Percentiles rank a stretch among this genome's conserved stretches.
Conservation (phyloP, 768 basidiomycete genomes). For the Strobilomyces echinocephalus region DNA sequence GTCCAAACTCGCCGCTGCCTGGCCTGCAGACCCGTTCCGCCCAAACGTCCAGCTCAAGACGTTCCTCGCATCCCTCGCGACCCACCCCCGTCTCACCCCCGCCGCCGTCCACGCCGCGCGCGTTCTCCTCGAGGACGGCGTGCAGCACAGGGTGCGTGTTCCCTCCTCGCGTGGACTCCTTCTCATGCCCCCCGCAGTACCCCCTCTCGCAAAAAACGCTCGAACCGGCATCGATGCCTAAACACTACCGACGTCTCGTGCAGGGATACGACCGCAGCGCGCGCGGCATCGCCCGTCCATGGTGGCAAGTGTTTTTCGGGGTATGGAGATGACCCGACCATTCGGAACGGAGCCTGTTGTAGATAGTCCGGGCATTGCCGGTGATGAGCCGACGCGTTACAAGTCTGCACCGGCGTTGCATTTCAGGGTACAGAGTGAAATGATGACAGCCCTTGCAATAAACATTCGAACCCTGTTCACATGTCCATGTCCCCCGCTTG, state of each 20-base stretch:
- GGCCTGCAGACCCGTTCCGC: slow-evolving; percentile 71
- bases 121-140: slow-evolving; percentile 49
- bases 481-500: background rate
- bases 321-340: slow-evolving; percentile 44
- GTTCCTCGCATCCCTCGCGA: slow-evolving; percentile 59
- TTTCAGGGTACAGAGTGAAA: too few species aligned
- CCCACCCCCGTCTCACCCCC: slow-evolving; percentile 64
- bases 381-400: too few species aligned
- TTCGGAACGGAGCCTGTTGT: slow-evolving; percentile 3
- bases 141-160: slow-evolving; percentile 49
- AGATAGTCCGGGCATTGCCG: background rate
- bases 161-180: background rate
- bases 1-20: slow-evolving; percentile 49
- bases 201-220: slow-evolving; percentile 59
- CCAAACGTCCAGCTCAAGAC: slow-evolving; percentile 69
- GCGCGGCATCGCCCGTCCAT: slow-evolving; percentile 69
- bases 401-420: too few species aligned
- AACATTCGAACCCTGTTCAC: background rate
- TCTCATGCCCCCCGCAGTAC: slow-evolving; percentile 44
- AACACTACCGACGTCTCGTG: slow-evolving; percentile 67
- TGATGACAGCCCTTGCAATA: too few species aligned
- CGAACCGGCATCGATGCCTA: slow-evolving; percentile 65
- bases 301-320: slow-evolving; percentile 82
- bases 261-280: slow-evolving; percentile 74
- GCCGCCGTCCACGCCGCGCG: slow-evolving; percentile 56